Evolutionary conservation across 768 basidiomycete genomes (phyloP).

Genomic region (Coprinopsis marcescibilis): DNA sequence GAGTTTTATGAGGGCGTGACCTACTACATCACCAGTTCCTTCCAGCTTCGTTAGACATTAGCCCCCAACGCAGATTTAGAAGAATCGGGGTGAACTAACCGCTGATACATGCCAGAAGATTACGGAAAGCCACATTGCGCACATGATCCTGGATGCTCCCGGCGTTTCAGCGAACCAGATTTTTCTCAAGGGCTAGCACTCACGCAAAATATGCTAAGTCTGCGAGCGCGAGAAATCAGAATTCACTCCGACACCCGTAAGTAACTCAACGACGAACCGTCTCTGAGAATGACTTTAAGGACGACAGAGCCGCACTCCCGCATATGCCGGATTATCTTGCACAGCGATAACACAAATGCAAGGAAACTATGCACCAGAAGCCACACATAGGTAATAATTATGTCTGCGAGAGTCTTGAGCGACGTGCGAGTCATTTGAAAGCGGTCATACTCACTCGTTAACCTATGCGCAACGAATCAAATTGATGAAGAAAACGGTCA

Average conservation of each 20-base stretch:
- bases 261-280: conserved; percentile 26
- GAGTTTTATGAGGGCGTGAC: too few species aligned
- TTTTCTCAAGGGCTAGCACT: conserved; percentile 4
- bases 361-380: conserved; percentile 35
- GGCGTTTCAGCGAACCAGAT: background rate
- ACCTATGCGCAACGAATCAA: too few species aligned
- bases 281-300: conserved; percentile 32
- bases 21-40: too few species aligned
- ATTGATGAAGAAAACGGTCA: too few species aligned
- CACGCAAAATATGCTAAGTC: conserved; percentile 40
- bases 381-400: conserved; percentile 36
- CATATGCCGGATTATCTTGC: conserved; percentile 25
- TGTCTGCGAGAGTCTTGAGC: too few species aligned
- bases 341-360: conserved; percentile 36
- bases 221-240: conserved; percentile 9
- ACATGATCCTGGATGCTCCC: background rate
- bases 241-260: background rate
- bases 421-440: too few species aligned
- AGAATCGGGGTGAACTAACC: too few species aligned
- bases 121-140: background rate
- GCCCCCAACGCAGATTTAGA: too few species aligned
- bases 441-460: too few species aligned
- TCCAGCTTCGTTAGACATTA: too few species aligned
- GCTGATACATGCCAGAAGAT: background rate
- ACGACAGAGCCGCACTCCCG: conserved; percentile 17